These are phyloP conservation scores for Pelargonium citronellum DNA, from an alignment of 441 rosid genomes.

Conservation along the genomic window DNA sequence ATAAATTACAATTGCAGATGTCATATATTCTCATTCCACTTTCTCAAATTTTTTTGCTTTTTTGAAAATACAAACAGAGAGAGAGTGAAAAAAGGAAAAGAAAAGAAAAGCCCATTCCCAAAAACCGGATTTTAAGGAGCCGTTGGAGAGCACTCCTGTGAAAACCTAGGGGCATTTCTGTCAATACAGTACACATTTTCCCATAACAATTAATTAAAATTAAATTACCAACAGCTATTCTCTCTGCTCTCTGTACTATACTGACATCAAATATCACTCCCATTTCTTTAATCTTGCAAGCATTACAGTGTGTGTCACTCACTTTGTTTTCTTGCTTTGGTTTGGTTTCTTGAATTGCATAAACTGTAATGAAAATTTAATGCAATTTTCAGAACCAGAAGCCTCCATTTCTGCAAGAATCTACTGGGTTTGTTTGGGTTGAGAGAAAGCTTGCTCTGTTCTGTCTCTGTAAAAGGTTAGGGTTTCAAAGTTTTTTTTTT, in stretches of 20 bases:
- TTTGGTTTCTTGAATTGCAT: too few species aligned
- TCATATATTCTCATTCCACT: too few species aligned
- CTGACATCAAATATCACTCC: conserved; percentile 5
- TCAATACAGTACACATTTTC: conserved; percentile 9
- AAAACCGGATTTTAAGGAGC: conserved; percentile 29
- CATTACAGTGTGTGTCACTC: not conserved
- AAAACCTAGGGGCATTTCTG: conserved; percentile 24
- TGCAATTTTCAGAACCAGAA: conserved; percentile 1
- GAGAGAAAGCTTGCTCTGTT: conserved; percentile 15
- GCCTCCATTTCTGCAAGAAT: conserved; percentile 7
- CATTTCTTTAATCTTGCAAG: not conserved
- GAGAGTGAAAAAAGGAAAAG: not conserved
- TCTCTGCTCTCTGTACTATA: conserved; percentile 22
- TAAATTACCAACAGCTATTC: conserved; percentile 21
- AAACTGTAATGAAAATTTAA: not conserved
- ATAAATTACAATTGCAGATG: too few species aligned
- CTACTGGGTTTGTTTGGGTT: not conserved
- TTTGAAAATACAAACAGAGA: not conserved
- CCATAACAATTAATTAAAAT: conserved; percentile 15
- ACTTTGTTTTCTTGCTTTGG: not conserved
- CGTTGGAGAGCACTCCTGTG: conserved; percentile 18
- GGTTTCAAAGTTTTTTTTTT: conserved; percentile 9
- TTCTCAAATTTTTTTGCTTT: not conserved
- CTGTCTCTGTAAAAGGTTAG: conserved; percentile 13
- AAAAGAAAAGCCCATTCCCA: conserved; percentile 4